These are phyloP conservation scores for Penicillium sp. DNA, from an alignment of 2,329 filamentous ascomycete genomes.

Conservation along the genomic window DNA sequence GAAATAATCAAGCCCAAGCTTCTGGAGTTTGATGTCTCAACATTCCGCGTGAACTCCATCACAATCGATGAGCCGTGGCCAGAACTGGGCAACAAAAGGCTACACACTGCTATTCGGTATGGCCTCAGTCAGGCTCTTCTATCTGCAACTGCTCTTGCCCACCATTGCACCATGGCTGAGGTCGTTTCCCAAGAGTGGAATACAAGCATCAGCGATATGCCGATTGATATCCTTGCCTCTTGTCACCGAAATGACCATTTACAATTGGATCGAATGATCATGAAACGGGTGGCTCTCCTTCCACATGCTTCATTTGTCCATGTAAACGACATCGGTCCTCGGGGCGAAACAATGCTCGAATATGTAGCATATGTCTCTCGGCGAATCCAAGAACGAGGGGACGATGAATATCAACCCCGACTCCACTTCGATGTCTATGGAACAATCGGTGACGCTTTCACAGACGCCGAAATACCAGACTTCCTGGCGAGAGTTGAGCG, in stretches of 20 bases:
- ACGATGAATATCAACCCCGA: not conserved
- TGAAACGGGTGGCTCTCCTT: not conserved
- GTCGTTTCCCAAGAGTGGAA: not conserved
- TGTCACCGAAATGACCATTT: not conserved
- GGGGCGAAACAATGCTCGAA: not conserved
- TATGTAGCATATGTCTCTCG: not conserved
- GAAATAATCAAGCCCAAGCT: not conserved
- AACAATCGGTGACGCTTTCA: not conserved
- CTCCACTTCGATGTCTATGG: not conserved
- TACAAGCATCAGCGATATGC: not conserved
- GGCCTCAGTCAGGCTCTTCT: not conserved
- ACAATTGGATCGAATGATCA: not conserved
- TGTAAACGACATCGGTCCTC: not conserved
- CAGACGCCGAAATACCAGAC: not conserved
- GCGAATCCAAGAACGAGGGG: not conserved
- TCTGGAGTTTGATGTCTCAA: not conserved
- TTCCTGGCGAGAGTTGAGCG: not conserved
- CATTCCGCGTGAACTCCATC: not conserved
- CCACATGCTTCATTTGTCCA: not conserved
- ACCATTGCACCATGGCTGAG: not conserved
- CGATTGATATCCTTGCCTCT: not conserved
- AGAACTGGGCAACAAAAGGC: not conserved
- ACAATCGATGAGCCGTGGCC: not conserved
- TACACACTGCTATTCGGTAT: not conserved
- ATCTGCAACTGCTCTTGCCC: not conserved